Conservation (phyloP, 495 filamentous ascomycete species). For the Hypoxylon cercidicola region DNA sequence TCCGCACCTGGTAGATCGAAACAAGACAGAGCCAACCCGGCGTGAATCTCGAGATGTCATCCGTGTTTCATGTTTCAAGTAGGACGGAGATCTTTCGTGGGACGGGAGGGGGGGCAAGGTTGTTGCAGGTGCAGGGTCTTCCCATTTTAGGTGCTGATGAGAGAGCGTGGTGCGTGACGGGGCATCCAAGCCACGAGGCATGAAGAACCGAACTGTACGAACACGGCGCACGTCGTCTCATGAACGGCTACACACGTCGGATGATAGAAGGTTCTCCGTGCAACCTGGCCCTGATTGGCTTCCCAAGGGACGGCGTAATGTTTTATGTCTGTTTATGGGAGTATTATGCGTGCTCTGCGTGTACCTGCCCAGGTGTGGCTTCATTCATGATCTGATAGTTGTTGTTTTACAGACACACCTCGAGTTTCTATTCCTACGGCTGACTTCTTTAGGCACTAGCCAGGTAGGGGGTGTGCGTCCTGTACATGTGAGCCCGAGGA, state of each 20-base stretch:
- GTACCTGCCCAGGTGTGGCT: slow-evolving; percentile 14
- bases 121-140: slow-evolving; percentile 10
- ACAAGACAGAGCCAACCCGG: slow-evolving; percentile 12
- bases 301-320: slow-evolving; percentile 15
- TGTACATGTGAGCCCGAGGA: neutral
- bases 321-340: slow-evolving; percentile 40
- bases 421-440: slow-evolving; percentile 21
- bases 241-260: slow-evolving; percentile 8
- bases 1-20: slow-evolving; percentile 27
- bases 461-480: slow-evolving; percentile 14
- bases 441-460: slow-evolving; percentile 5
- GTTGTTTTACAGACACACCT: slow-evolving; percentile 27
- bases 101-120: neutral
- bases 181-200: slow-evolving; percentile 18
- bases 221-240: slow-evolving; percentile 14
- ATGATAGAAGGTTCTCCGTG: slow-evolving; percentile 9
- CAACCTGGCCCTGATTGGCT: slow-evolving; percentile 19
- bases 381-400: slow-evolving; percentile 38
- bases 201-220: slow-evolving; percentile 5
- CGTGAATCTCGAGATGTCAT: slow-evolving; percentile 25
- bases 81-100: neutral
- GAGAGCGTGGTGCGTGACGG: slow-evolving; percentile 1
- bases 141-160: slow-evolving; percentile 39
- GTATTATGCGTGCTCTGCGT: slow-evolving; percentile 29
- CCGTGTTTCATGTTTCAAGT: slow-evolving; percentile 34